phyloP scores from a whole-genome alignment of 2,329 filamentous ascomycete genomes.

The Cercospora zeae-maydis region DNA sequence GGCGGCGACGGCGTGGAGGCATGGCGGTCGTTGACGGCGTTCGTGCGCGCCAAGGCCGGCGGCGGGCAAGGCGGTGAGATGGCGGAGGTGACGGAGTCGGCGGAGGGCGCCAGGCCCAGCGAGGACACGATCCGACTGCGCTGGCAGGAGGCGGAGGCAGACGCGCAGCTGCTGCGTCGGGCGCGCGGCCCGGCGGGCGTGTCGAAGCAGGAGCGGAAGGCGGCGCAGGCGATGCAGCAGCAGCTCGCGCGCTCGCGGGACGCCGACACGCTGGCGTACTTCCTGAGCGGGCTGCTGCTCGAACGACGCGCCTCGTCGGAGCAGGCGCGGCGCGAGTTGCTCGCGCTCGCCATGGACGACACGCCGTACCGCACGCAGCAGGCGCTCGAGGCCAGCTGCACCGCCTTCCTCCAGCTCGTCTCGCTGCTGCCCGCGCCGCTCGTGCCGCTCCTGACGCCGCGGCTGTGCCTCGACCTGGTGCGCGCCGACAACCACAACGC shows the following conservation, averaged over 20 bases:
- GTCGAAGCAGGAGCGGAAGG: slow-evolving; percentile 18
- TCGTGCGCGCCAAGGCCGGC: slow-evolving; percentile 20
- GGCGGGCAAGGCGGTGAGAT: slow-evolving; percentile 6
- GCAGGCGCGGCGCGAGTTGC: slow-evolving; percentile 34
- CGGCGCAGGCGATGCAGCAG: slow-evolving; percentile 11
- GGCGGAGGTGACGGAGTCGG: not conserved
- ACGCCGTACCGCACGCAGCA: slow-evolving; percentile 42
- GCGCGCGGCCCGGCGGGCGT: not conserved
- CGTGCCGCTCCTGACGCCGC: slow-evolving; percentile 35
- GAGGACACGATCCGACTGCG: slow-evolving; percentile 21
- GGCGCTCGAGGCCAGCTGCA: slow-evolving; percentile 41
- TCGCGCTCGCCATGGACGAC: slow-evolving; percentile 41
- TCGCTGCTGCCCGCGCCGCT: slow-evolving; percentile 40
- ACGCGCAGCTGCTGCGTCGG: slow-evolving; percentile 15
- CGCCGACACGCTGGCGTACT: slow-evolving; percentile 42
- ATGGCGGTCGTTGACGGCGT: slow-evolving; percentile 30
- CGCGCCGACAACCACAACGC: slow-evolving; percentile 46
- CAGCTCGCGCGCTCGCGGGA: slow-evolving; percentile 22
- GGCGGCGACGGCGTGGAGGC: slow-evolving; percentile 31
- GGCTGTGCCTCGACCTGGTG: slow-evolving; percentile 37
- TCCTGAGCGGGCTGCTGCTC: slow-evolving; percentile 41
- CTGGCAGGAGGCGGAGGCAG: slow-evolving; percentile 25
- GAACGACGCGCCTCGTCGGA: slow-evolving; percentile 31
- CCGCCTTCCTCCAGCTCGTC: slow-evolving; percentile 44
- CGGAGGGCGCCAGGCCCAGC: slow-evolving; percentile 17